phyloP scores from a whole-genome alignment of 2,329 filamentous ascomycete genomes.

The Pseudocercospora cruenta region DNA sequence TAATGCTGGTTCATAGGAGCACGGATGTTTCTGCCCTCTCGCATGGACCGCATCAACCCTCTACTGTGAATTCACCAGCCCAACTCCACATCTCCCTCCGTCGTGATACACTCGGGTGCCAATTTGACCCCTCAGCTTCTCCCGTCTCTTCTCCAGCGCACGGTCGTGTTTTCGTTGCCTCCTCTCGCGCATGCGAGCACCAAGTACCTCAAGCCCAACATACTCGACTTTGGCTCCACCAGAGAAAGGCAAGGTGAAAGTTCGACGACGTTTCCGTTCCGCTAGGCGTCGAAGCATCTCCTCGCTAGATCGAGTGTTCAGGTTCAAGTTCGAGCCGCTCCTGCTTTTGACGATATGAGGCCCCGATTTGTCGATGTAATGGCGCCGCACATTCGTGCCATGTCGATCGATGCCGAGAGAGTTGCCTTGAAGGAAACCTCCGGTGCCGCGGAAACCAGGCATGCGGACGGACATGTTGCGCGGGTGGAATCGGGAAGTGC shows the following conservation, averaged over 20 bases:
- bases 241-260: constrained; percentile 28
- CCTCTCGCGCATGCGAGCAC: constrained; percentile 51
- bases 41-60: neutral
- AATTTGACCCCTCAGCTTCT: constrained; percentile 59
- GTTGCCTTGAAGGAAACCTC: constrained; percentile 58
- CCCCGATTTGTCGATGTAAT: constrained; percentile 43
- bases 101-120: constrained; percentile 24
- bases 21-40: neutral
- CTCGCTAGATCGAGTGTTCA: constrained; percentile 25
- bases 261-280: constrained; percentile 17
- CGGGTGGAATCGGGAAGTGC: constrained; percentile 26
- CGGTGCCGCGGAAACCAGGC: constrained; percentile 46
- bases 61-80: neutral
- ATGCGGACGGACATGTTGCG: constrained; percentile 39
- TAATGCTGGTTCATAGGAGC: neutral
- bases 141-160: constrained; percentile 56
- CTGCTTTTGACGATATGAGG: constrained; percentile 40
- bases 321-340: constrained; percentile 11
- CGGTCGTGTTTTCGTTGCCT: constrained; percentile 49
- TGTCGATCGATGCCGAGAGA: constrained; percentile 58
- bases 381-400: constrained; percentile 48
- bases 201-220: constrained; percentile 54
- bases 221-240: constrained; percentile 54
- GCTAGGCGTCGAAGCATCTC: constrained; percentile 27
- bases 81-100: neutral